Evolutionary conservation across 306 rosid genomes (phyloP).

Genomic region (Malus asiatica): DNA sequence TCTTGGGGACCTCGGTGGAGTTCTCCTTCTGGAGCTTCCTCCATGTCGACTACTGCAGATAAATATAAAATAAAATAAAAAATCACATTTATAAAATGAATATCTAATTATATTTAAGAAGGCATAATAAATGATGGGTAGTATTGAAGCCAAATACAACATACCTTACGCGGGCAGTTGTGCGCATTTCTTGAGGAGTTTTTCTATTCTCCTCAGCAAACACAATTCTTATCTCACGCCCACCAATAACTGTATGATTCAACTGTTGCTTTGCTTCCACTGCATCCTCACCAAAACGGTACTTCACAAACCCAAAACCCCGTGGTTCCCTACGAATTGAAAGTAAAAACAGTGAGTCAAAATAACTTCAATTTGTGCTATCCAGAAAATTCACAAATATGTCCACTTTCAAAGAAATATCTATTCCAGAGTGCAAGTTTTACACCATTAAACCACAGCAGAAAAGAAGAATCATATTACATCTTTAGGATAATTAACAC

Average conservation of each 20-base stretch:
- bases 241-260: constrained; percentile 82
- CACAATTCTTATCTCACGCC: constrained; percentile 93
- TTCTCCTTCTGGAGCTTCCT: constrained; percentile 65
- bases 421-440: not conserved
- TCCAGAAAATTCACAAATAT: not conserved
- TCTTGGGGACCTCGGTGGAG: constrained; percentile 72
- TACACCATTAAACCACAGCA: not conserved
- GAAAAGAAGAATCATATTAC: not conserved
- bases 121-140: not conserved
- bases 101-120: not conserved
- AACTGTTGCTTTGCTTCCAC: constrained; percentile 88
- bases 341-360: not conserved
- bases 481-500: not conserved
- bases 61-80: constrained; percentile 1
- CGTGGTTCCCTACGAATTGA: constrained; percentile 64
- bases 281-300: constrained; percentile 80
- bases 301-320: constrained; percentile 97
- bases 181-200: constrained; percentile 96
- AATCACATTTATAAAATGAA: not conserved
- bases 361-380: not conserved
- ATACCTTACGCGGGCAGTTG: constrained; percentile 57
- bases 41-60: constrained; percentile 40
- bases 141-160: not conserved
- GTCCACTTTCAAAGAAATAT: not conserved
- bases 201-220: constrained; percentile 97